Evolutionary conservation across 2,329 filamentous ascomycete genomes (phyloP).

Genomic region (Ilyonectria mors-panacis): DNA sequence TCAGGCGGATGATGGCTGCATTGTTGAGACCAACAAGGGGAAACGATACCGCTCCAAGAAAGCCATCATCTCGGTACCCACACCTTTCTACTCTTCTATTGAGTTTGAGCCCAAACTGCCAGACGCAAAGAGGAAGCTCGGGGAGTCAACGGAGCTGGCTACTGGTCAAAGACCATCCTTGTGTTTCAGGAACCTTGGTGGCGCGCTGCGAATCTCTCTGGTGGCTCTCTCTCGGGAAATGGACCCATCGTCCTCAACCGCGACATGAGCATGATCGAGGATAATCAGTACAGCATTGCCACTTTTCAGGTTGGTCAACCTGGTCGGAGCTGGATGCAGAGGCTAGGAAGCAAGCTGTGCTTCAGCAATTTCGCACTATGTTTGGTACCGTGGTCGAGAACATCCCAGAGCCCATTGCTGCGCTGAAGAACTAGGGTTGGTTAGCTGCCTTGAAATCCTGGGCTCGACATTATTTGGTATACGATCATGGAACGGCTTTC

Average conservation of each 20-base stretch:
- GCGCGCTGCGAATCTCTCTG: constrained; percentile 58
- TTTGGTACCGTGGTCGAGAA: too few relatives aligned
- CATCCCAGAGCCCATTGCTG: too few relatives aligned
- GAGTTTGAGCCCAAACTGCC: constrained; percentile 50
- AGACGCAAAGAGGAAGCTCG: constrained; percentile 43
- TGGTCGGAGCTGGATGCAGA: constrained; percentile 39
- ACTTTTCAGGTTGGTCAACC: constrained; percentile 53
- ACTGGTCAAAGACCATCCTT: constrained; percentile 56
- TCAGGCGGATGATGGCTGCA: constrained; percentile 1
- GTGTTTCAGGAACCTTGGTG: constrained; percentile 65
- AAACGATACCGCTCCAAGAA: constrained; percentile 38
- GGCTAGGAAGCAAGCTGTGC: constrained; percentile 23
- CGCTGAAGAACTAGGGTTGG: too few relatives aligned
- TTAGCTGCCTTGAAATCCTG: too few relatives aligned
- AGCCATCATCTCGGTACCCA: constrained; percentile 47
- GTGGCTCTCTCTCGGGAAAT: constrained; percentile 54
- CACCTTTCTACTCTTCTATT: constrained; percentile 42
- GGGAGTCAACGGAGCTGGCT: constrained; percentile 50
- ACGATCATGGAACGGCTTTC: too few relatives aligned
- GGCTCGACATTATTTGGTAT: too few relatives aligned
- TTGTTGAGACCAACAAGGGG: constrained; percentile 35
- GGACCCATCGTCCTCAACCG: constrained; percentile 49
- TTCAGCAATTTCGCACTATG: constrained; percentile 7
- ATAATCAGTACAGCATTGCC: constrained; percentile 48
- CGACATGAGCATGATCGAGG: constrained; percentile 43